Conservation (phyloP, 2,329 filamentous ascomycete species). For the Aspergillus fumigatiaffinis region DNA sequence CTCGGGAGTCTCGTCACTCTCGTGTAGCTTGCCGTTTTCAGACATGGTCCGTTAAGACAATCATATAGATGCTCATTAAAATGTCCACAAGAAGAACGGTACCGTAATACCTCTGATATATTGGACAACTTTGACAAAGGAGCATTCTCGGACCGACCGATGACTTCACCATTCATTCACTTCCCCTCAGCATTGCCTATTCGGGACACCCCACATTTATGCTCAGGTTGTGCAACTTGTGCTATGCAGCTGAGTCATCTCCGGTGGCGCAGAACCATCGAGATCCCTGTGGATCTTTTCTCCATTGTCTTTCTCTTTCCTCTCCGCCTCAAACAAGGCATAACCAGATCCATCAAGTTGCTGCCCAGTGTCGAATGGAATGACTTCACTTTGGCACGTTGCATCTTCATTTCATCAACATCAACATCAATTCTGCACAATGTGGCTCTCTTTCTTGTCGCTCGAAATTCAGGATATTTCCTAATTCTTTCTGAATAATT, state of each 20-base stretch:
- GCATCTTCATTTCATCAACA: neutral
- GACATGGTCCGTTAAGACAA: neutral
- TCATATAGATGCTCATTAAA: neutral
- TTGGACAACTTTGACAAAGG: neutral
- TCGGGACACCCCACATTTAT: neutral
- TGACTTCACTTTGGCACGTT: neutral
- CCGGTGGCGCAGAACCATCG: constrained; percentile 1
- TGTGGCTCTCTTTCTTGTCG: neutral
- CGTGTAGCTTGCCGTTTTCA: neutral
- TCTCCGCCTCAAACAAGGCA: too few species aligned
- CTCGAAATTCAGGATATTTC: neutral
- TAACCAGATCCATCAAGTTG: too few species aligned
- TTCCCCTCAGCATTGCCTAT: neutral
- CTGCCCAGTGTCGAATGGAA: too few species aligned
- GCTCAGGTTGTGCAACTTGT: constrained; percentile 3
- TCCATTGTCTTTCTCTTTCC: too few species aligned
- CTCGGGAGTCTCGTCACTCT: neutral
- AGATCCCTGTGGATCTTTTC: neutral
- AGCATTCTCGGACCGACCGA: neutral
- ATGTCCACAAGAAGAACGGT: neutral
- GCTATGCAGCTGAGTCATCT: neutral
- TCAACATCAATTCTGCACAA: neutral
- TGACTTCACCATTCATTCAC: neutral
- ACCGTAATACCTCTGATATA: neutral
- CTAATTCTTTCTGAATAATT: neutral